Evolutionary conservation across 2,329 filamentous ascomycete species (phyloP), one percentile per base, ranked within the genome.

Genomic region (Ascocoryne sarcoides): DNA sequence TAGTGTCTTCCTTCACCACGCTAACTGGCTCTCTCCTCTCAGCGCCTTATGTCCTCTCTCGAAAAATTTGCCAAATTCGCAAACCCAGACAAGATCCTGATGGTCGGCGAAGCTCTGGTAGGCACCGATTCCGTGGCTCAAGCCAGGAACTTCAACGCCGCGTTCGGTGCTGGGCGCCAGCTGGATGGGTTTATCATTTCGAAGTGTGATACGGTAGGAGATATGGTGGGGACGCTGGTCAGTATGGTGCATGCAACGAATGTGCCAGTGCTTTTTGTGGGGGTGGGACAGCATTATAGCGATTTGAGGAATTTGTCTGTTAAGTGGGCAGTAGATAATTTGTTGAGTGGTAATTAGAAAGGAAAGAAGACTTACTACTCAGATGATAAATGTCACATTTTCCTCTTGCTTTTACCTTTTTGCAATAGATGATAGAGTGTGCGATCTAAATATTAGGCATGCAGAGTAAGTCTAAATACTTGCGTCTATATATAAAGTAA

Each of bases 161-260:
- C 86, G 2, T 96, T 98, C 65, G 93, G 92, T 21, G 71, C 76
- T 4, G 80, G 79, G 10, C 72, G 90, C 42, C 76, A 76, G 19
- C 72, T 98, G 28, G 93, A 98, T 64, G 92, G 92, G 4, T 98
- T 98, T 64, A 95, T 98, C 60, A 95, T 98, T 54, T 90, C 83
- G 45, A 98, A 98, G 65, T 96, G 92, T 62, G 92, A 98, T 66
- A 98, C 92, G 0, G 93, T 98, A 28, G 93, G 92, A n/a, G 90
- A 95, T 65, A 96, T 96, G 89, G 60, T 65, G 41, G 63, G 82
- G 2, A 95, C 90, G 2, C 69, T 98, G 48, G 92, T 98, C 47
- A 95, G 86, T 60, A 90, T 98, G 70, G 90, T 98, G 29, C 90
- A 96, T 65, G 90, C 92, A 3, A 98, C 93, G 3, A 87, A 90